Conservation (phyloP, 2,329 filamentous ascomycete species). For the Stromatinia cepivora region DNA sequence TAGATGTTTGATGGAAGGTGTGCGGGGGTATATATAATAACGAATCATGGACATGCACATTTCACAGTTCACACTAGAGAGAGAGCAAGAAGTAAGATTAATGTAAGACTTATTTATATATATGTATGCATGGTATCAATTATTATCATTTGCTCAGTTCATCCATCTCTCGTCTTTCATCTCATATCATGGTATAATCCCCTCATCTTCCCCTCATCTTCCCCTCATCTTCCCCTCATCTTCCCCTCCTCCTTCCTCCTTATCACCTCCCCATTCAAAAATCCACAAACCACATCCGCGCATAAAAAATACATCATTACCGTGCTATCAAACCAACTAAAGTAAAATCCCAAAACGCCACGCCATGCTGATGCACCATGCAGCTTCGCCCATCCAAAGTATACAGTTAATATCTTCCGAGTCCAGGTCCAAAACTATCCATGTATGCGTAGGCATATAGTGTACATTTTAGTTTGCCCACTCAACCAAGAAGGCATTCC, state of each 20-base stretch:
- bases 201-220: not conserved
- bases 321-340: not conserved
- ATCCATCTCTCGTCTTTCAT: not conserved
- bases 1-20: too few relatives aligned
- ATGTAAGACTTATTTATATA: not conserved
- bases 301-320: not conserved
- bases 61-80: too few relatives aligned
- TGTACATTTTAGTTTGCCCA: not conserved
- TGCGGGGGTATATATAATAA: too few relatives aligned
- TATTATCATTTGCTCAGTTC: not conserved
- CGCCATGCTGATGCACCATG: constrained; percentile 4
- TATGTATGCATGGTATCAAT: not conserved
- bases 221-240: not conserved
- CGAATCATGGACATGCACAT: too few relatives aligned
- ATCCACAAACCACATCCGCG: not conserved
- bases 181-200: not conserved
- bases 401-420: not conserved
- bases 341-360: constrained; percentile 4
- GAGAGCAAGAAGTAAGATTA: not conserved
- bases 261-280: not conserved
- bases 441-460: not conserved
- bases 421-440: not conserved
- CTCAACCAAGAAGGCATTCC: not conserved
- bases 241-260: too few relatives aligned
- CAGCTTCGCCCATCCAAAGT: not conserved